Evolutionary conservation across 1,284 basidiomycete species (phyloP), one percentile per base, ranked within the genome.

Genomic region (Pseudozyma thailandica): DNA sequence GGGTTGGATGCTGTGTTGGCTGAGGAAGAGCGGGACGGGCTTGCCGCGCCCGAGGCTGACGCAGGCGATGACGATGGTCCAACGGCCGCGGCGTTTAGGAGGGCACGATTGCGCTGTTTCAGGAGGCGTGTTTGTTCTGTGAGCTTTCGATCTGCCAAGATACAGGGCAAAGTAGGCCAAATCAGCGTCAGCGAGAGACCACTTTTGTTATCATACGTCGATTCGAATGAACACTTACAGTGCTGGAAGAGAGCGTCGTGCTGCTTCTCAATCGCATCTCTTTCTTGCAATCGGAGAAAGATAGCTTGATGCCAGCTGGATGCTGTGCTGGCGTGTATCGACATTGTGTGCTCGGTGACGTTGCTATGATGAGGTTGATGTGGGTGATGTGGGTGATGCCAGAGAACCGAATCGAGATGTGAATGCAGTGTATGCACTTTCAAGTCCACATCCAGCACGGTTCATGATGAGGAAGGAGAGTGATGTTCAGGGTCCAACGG

Each of bases 1-100:
- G 93, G 90, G 80, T 92, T 92, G 49, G 37, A 41, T 12, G 43
- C 28, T 4, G 52, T 48, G 31, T 16, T 43, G 18, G 46, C 37
- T 3, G 55, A 49, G 27, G 55, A 35, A 3, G 50, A 46, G 8
- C 44, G 42, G 6, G 45, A 18, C 15, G 66, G 13, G 9, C 53
- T 35, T 2, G 28, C 37, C 6, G 58, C 30, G 31, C 43, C 39
- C n/a, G 25, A 25, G 23, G 30, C 21, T 9, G 55, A 45, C 12
- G 65, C 31, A 18, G 60, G 33, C 28, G 53, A 33, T 16, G 42
- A n/a, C 1, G 66, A 52, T n/a, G 60, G 49, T 13, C 53, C 49
- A 10, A 44, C 53, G 12, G 64, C 37, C n/a, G 61, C 61, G 6
- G 66, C 72, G n/a, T 47, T 65, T 26, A 77, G 55, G 13, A 77